These are phyloP conservation scores for Silene coronaria DNA, from an alignment of 179 eudicot species.

Conservation along the genomic window DNA sequence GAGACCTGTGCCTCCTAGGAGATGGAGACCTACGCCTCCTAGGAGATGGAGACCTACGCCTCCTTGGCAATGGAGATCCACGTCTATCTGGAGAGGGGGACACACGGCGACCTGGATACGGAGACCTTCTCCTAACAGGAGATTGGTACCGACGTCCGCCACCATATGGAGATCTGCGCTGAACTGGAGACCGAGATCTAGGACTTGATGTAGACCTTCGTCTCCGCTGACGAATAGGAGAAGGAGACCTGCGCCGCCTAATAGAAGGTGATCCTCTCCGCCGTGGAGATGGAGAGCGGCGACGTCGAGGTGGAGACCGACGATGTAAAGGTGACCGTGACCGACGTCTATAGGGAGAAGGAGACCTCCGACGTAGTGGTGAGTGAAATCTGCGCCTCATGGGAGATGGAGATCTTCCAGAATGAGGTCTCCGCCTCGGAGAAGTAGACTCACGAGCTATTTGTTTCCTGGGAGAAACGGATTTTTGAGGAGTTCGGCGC, in stretches of 20 bases:
- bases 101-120: conserved; percentile 20
- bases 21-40: neutral
- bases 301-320: conserved; percentile 28
- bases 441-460: conserved; percentile 41
- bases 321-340: conserved; percentile 30
- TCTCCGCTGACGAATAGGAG: conserved; percentile 33
- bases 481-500: conserved; percentile 43
- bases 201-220: conserved; percentile 50
- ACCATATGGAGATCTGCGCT: conserved; percentile 38
- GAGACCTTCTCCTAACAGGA: conserved; percentile 22
- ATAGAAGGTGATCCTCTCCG: conserved; percentile 38
- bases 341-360: conserved; percentile 40
- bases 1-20: conserved; percentile 26
- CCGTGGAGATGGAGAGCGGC: conserved; percentile 39
- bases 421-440: conserved; percentile 50
- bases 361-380: conserved; percentile 41
- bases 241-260: conserved; percentile 43
- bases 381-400: conserved; percentile 41
- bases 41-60: conserved; percentile 33
- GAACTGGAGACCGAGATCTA: conserved; percentile 53
- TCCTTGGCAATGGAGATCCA: conserved; percentile 19
- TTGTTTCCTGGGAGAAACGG: conserved; percentile 52
- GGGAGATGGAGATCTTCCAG: conserved; percentile 55
- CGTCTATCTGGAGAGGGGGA: conserved; percentile 21
- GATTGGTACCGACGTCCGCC: conserved; percentile 34